Conservation (phyloP, 2,329 filamentous ascomycete genomes). For the Aspergillus sp. region DNA sequence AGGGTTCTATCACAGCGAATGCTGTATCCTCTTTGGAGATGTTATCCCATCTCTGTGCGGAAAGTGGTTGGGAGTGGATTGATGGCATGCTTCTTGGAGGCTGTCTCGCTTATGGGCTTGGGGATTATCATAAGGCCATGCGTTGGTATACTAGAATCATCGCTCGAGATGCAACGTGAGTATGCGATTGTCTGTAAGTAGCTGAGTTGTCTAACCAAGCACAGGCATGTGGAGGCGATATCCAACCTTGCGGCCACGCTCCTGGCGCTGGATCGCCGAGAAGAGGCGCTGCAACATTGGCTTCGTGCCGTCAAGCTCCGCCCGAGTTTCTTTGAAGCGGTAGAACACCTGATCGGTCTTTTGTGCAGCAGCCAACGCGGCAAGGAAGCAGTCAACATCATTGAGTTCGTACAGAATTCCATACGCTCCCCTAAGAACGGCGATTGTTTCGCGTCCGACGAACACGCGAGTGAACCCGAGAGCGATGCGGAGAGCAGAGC, state of each 20-base stretch:
- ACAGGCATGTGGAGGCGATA: constrained; percentile 84
- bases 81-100: constrained; percentile 91
- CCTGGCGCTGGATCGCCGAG: constrained; percentile 76
- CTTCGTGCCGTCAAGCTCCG: constrained; percentile 76
- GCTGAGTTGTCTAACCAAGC: constrained; percentile 23
- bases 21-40: constrained; percentile 71
- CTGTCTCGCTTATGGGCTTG: constrained; percentile 86
- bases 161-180: constrained; percentile 57
- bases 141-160: constrained; percentile 59
- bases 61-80: constrained; percentile 83
- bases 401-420: constrained; percentile 77
- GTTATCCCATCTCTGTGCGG: constrained; percentile 72
- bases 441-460: constrained; percentile 52
- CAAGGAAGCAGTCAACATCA: constrained; percentile 82
- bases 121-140: constrained; percentile 71
- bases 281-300: constrained; percentile 87
- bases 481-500: constrained; percentile 58
- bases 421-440: constrained; percentile 58
- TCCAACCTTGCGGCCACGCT: constrained; percentile 91
- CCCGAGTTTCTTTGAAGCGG: constrained; percentile 89
- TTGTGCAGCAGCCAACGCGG: constrained; percentile 79
- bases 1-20: constrained; percentile 52
- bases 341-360: constrained; percentile 88
- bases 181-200: constrained; percentile 23
- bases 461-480: constrained; percentile 61